Evolutionary conservation across 352 stramenopile genomes (phyloP).

Genomic region (Globisporangium ultimum): DNA sequence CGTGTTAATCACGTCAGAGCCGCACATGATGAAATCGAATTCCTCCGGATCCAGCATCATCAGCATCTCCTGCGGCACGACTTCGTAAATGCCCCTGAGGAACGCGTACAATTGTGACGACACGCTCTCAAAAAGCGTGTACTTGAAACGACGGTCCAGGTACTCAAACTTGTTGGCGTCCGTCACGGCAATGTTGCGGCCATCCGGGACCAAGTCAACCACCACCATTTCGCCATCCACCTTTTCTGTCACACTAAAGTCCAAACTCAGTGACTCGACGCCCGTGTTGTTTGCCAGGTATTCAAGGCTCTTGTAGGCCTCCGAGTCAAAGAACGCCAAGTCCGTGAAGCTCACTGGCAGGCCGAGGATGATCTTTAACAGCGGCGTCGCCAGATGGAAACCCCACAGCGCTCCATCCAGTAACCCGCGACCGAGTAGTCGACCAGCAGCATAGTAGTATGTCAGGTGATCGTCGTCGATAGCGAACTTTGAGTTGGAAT

Average conservation of each 20-base stretch:
- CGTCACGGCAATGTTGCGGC: slow-evolving; percentile 82
- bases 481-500: slow-evolving; percentile 47
- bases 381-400: too few species aligned
- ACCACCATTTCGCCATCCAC: slow-evolving; percentile 17
- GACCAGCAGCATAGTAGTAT: slow-evolving; percentile 49
- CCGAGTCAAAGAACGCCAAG: slow-evolving; percentile 26
- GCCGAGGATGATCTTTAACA: too few species aligned
- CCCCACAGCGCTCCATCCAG: too few species aligned
- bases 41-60: not conserved
- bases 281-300: too few species aligned
- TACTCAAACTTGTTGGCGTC: slow-evolving; percentile 94
- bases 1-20: slow-evolving; percentile 24
- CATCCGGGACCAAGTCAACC: slow-evolving; percentile 51
- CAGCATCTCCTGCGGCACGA: too few species aligned
- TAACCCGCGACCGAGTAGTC: slow-evolving; percentile 30
- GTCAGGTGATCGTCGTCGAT: slow-evolving; percentile 60
- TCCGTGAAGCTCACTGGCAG: too few species aligned
- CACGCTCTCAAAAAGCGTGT: too few species aligned
- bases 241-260: slow-evolving; percentile 36
- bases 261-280: too few species aligned
- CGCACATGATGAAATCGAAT: too few species aligned
- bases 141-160: too few species aligned
- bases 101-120: too few species aligned
- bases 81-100: too few species aligned
- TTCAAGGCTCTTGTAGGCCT: slow-evolving; percentile 33